Evolutionary conservation across 2,329 filamentous ascomycete species (phyloP).

Genomic region (Fusarium fracticaudum): DNA sequence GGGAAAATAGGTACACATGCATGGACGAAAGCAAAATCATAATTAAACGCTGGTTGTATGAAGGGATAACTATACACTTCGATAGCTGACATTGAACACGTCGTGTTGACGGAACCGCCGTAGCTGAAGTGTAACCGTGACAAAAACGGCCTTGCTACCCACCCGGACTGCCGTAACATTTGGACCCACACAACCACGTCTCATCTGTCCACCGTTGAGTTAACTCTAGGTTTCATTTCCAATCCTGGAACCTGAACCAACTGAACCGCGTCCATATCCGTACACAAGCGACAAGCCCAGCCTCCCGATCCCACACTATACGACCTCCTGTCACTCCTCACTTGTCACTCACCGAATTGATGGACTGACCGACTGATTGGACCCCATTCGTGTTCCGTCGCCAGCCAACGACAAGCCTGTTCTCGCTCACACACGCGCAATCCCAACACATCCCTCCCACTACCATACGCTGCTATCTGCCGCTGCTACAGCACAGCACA

Average conservation of each 20-base stretch:
- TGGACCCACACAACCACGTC: constrained; percentile 40
- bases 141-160: constrained; percentile 24
- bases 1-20: neutral
- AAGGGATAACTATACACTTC: neutral
- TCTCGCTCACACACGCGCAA: constrained; percentile 25
- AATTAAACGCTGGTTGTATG: neutral
- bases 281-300: constrained; percentile 39
- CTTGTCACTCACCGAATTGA: constrained; percentile 10
- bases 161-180: constrained; percentile 6
- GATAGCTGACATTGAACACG: neutral
- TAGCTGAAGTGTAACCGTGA: constrained; percentile 25
- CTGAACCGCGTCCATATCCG: constrained; percentile 40
- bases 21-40: neutral
- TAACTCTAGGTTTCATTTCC: constrained; percentile 39
- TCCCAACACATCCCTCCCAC: constrained; percentile 14
- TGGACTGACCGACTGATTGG: constrained; percentile 19
- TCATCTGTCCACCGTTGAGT: constrained; percentile 31
- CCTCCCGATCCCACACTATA: constrained; percentile 27
- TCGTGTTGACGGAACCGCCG: neutral
- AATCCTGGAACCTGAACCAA: constrained; percentile 39
- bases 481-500: constrained; percentile 16
- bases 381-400: constrained; percentile 30
- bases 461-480: constrained; percentile 17
- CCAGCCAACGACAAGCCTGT: constrained; percentile 35
- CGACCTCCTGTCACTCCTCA: constrained; percentile 13